A percentile compares a stretch with the other conserved stretches of the same genome.
Evolutionary conservation across 345 rosid species (phyloP).

Genomic region (Eucalyptus dawsonii): DNA sequence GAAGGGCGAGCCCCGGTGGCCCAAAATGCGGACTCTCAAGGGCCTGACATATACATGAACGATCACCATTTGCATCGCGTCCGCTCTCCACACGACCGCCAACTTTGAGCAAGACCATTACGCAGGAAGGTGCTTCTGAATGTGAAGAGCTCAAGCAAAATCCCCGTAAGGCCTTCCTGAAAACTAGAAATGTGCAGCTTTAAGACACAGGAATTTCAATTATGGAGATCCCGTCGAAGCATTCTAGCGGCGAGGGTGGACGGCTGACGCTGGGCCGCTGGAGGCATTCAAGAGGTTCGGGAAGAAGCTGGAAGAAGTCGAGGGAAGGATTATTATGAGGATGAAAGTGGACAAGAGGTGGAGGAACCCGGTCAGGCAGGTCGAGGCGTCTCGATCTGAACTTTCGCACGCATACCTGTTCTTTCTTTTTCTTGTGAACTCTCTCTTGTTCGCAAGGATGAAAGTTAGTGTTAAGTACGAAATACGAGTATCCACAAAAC

Average conservation of each 20-base stretch:
- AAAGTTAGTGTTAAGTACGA: background rate
- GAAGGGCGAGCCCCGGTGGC: slow-evolving; percentile 26
- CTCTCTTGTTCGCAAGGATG: background rate
- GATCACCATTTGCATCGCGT: background rate
- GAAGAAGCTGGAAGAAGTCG: background rate
- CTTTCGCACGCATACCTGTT: background rate
- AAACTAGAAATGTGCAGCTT: background rate
- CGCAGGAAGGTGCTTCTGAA: background rate
- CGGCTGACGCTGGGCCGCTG: background rate
- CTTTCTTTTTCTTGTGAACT: background rate
- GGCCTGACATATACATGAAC: background rate
- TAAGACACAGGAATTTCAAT: background rate
- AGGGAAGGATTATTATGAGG: background rate
- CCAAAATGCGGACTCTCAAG: background rate
- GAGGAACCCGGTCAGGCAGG: background rate
- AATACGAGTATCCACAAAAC: background rate
- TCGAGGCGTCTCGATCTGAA: slow-evolving; percentile 1
- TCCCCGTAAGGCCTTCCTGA: background rate
- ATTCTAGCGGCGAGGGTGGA: slow-evolving; percentile 1
- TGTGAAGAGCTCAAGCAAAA: background rate
- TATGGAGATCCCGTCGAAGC: background rate
- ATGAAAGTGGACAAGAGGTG: background rate
- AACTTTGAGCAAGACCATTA: slow-evolving; percentile 1
- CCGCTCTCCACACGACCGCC: background rate
- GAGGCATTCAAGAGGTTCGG: background rate